Conservation (phyloP, 2,329 filamentous ascomycete species). For the Lithohypha guttulata region DNA sequence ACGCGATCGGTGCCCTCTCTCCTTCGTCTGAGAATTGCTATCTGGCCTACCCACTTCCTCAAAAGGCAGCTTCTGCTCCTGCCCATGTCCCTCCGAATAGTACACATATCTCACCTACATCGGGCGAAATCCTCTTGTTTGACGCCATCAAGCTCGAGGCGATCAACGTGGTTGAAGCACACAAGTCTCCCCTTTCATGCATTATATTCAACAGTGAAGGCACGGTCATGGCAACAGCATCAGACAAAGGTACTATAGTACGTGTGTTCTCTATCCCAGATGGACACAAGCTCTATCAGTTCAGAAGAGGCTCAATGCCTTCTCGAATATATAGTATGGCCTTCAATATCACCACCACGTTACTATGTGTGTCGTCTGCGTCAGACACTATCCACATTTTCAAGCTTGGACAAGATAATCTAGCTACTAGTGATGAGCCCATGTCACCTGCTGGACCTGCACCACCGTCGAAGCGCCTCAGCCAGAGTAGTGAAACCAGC, state of each 20-base stretch:
- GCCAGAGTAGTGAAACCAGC: constrained; percentile 29
- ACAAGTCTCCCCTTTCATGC: constrained; percentile 80
- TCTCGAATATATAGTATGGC: constrained; percentile 98
- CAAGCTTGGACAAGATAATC: constrained; percentile 47
- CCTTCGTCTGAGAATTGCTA: constrained; percentile 94
- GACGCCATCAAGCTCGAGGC: constrained; percentile 82
- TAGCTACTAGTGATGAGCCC: constrained; percentile 13
- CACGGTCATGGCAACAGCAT: constrained; percentile 82
- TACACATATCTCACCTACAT: constrained; percentile 70
- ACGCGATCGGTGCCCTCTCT: constrained; percentile 79
- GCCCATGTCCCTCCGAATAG: constrained; percentile 75
- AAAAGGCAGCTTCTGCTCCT: constrained; percentile 50
- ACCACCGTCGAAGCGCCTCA: constrained; percentile 16
- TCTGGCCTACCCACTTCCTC: constrained; percentile 81
- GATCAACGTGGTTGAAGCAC: constrained; percentile 89
- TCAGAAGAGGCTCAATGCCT: constrained; percentile 87
- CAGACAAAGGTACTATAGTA: constrained; percentile 95
- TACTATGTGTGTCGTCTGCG: constrained; percentile 89
- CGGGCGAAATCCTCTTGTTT: constrained; percentile 85
- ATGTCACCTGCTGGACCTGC: constrained; percentile 15
- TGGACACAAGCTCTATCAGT: constrained; percentile 90
- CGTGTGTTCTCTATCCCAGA: constrained; percentile 86
- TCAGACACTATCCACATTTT: constrained; percentile 97
- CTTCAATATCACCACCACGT: constrained; percentile 86
- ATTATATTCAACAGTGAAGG: constrained; percentile 89